Conservation (phyloP, 2,329 filamentous ascomycete species). For the Dactylellina parvicollis region DNA sequence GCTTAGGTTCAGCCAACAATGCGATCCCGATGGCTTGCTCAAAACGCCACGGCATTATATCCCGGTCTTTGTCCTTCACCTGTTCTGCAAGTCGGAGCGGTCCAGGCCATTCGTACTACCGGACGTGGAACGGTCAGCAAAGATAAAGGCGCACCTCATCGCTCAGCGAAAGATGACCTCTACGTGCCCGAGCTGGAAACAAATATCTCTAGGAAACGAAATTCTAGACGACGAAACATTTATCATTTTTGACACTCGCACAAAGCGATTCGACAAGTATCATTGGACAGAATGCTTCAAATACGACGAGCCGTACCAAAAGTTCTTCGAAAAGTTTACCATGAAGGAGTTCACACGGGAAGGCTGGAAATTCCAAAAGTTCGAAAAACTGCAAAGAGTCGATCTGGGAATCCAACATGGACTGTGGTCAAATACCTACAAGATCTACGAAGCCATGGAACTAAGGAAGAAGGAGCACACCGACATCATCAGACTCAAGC, state of each 20-base stretch:
- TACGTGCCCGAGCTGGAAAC: slow-evolving; percentile 45
- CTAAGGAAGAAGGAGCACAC: slow-evolving; percentile 20
- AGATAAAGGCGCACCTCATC: slow-evolving; percentile 48
- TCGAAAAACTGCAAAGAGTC: slow-evolving; percentile 57
- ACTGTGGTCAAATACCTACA: slow-evolving; percentile 52
- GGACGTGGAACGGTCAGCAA: slow-evolving; percentile 45
- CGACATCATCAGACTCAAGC: slow-evolving; percentile 42
- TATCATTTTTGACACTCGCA: slow-evolving; percentile 58
- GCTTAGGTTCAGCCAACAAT: slow-evolving; percentile 55
- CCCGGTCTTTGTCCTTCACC: slow-evolving; percentile 57
- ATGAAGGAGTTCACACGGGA: slow-evolving; percentile 56
- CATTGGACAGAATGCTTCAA: slow-evolving; percentile 59
- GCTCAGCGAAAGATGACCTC: slow-evolving; percentile 46
- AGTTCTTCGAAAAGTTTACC: slow-evolving; percentile 58
- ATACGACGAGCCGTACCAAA: slow-evolving; percentile 57
- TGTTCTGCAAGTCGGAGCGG: slow-evolving; percentile 57
- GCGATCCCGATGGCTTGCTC: slow-evolving; percentile 56
- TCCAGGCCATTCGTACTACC: slow-evolving; percentile 52
- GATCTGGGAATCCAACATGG: slow-evolving; percentile 57
- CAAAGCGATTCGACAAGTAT: slow-evolving; percentile 56
- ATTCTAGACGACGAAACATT: slow-evolving; percentile 57
- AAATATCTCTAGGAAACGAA: slow-evolving; percentile 28
- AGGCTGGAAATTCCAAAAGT: slow-evolving; percentile 56
- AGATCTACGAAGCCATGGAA: slow-evolving; percentile 48
- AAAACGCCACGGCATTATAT: slow-evolving; percentile 57